Percentiles rank a stretch among this genome's conserved stretches.
phyloP scores from a whole-genome alignment of 2,329 filamentous ascomycete genomes.

The Curvularia spicifera region DNA sequence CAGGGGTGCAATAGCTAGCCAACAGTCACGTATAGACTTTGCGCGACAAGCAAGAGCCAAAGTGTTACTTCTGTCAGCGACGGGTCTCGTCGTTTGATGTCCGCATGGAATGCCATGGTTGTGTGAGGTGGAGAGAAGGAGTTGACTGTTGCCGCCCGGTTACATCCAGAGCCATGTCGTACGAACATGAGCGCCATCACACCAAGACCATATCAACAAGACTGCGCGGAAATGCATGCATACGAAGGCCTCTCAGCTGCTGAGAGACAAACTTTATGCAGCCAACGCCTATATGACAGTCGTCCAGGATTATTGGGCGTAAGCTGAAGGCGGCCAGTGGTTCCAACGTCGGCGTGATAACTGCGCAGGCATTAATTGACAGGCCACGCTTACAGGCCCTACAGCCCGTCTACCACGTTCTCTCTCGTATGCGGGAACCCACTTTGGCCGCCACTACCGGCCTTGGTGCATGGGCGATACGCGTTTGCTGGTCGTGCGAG shows the following conservation, averaged over 20 bases:
- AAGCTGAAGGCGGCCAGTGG: not conserved
- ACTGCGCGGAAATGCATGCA: constrained; percentile 25
- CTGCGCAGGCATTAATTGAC: not conserved
- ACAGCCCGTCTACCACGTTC: constrained; percentile 17
- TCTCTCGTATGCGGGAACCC: constrained; percentile 13
- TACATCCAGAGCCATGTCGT: not conserved
- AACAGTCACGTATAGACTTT: not conserved
- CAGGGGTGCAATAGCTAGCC: constrained; percentile 18
- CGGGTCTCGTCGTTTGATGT: not conserved
- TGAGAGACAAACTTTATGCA: constrained; percentile 23
- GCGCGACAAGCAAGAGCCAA: not conserved
- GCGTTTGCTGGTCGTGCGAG: constrained; percentile 6
- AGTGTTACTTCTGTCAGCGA: constrained; percentile 12
- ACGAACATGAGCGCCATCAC: not conserved
- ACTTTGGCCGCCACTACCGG: constrained; percentile 15
- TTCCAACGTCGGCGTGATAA: not conserved
- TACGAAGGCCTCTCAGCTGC: constrained; percentile 23
- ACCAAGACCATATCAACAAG: not conserved
- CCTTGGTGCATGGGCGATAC: constrained; percentile 6
- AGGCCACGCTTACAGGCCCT: constrained; percentile 3
- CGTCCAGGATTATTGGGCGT: constrained; percentile 2
- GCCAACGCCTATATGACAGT: constrained; percentile 24
- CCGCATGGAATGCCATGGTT: not conserved
- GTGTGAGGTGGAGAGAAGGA: not conserved
- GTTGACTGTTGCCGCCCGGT: not conserved